Conservation (phyloP, 2,329 filamentous ascomycete species). For the Colletotrichum echinochloae region DNA sequence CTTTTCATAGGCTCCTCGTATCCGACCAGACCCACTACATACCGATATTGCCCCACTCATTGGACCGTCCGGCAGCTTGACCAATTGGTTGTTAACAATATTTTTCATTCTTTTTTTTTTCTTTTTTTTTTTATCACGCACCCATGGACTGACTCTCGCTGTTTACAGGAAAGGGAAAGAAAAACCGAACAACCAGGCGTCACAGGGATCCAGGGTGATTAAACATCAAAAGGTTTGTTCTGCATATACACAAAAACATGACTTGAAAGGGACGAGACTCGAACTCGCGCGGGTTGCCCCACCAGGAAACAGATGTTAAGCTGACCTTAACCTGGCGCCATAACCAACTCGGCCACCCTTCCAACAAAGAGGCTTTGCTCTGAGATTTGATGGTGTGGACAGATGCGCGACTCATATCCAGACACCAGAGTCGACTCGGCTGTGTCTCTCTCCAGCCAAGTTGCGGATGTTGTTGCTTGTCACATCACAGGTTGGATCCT, state of each 20-base stretch:
- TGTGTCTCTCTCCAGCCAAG: not conserved
- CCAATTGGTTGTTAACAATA: not conserved
- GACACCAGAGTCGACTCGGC: no score
- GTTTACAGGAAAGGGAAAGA: no score
- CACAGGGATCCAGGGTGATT: no score
- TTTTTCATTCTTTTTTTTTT: not conserved
- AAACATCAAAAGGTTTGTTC: no score
- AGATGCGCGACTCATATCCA: not conserved
- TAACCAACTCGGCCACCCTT: constrained; percentile 41
- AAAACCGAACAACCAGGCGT: no score
- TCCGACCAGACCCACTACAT: constrained; percentile 12
- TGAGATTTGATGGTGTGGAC: rapidly evolving
- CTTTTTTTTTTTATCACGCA: no score
- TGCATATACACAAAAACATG: not conserved
- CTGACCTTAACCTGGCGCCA: constrained; percentile 41
- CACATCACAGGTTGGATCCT: not conserved
- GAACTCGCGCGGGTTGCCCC: constrained; percentile 41
- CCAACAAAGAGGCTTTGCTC: not conserved
- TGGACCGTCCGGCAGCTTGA: constrained; percentile 1
- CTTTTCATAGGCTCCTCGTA: constrained; percentile 35
- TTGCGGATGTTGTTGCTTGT: not conserved
- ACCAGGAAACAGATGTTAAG: constrained; percentile 40
- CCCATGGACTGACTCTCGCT: no score
- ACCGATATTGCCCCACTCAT: constrained; percentile 9
- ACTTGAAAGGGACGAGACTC: constrained; percentile 41